phyloP scores from a whole-genome alignment of 2,329 filamentous ascomycete species.

The Allantophomopsis lycopodina region DNA sequence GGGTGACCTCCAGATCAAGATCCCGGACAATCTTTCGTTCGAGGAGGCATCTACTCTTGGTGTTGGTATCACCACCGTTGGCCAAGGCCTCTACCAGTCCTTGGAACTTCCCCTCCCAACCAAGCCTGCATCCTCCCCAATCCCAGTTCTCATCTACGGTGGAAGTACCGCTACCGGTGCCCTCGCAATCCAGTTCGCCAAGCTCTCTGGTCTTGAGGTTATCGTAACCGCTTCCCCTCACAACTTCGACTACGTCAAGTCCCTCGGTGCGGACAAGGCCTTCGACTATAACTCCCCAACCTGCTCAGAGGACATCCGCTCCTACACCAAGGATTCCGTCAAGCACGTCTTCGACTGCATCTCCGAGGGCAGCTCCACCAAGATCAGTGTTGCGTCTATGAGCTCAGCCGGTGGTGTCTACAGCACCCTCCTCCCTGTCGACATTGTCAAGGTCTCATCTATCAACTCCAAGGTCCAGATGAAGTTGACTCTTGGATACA shows the following conservation, averaged over 20 bases:
- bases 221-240: constrained; percentile 26
- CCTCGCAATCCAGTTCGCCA: constrained; percentile 33
- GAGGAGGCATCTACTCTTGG: constrained; percentile 27
- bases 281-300: constrained; percentile 31
- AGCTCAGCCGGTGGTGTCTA: constrained; percentile 22
- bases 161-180: constrained; percentile 34
- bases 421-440: constrained; percentile 23
- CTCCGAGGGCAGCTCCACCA: constrained; percentile 20
- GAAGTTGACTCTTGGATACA: constrained; percentile 23
- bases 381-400: constrained; percentile 26
- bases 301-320: constrained; percentile 26
- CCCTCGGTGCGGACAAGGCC: constrained; percentile 27
- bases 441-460: constrained; percentile 4
- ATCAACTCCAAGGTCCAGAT: constrained; percentile 12
- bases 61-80: constrained; percentile 27
- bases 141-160: constrained; percentile 32
- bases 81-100: constrained; percentile 31
- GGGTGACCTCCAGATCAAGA: constrained; percentile 25
- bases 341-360: constrained; percentile 31
- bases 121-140: constrained; percentile 19
- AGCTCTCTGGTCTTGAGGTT: constrained; percentile 21
- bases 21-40: constrained; percentile 29
- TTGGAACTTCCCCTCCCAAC: constrained; percentile 31
- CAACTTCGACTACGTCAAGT: constrained; percentile 28
- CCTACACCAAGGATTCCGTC: constrained; percentile 25